Conservation (phyloP, 1,284 basidiomycete species). For the Tilletia setariae region DNA sequence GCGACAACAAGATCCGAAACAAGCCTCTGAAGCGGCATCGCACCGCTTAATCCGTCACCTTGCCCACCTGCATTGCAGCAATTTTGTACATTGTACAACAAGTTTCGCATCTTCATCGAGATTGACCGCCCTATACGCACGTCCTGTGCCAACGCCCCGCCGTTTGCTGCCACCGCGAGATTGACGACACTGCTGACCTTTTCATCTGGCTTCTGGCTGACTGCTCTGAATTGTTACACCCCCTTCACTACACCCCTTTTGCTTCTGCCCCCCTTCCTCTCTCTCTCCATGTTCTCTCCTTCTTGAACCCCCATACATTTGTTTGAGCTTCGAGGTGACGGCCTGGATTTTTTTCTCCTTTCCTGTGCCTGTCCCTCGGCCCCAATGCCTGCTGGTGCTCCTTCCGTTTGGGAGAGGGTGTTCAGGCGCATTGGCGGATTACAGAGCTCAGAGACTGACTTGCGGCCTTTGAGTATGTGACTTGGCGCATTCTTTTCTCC, state of each 20-base stretch:
- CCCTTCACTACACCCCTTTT: background rate
- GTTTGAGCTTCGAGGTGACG: conserved; percentile 14
- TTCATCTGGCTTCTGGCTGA: background rate
- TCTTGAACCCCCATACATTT: background rate
- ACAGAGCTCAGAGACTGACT: too few relatives aligned
- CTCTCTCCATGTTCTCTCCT: background rate
- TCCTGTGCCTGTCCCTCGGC: conserved; percentile 11
- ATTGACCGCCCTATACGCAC: background rate
- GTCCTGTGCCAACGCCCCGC: too few relatives aligned
- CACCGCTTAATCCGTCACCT: background rate
- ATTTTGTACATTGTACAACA: background rate
- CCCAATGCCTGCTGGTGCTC: background rate
- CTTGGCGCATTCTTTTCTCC: background rate
- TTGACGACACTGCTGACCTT: background rate
- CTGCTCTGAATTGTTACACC: background rate
- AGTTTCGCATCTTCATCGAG: background rate
- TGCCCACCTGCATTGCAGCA: background rate
- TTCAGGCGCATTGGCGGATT: background rate
- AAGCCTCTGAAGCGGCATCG: conserved; percentile 19
- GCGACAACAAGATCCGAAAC: conserved; percentile 15
- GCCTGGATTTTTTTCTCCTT: background rate
- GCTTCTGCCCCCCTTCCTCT: background rate
- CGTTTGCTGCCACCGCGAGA: too few relatives aligned
- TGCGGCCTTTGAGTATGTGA: conserved; percentile 13
- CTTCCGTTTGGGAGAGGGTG: background rate